Conservation (phyloP, 768 basidiomycete species). For the Russula abietina region DNA sequence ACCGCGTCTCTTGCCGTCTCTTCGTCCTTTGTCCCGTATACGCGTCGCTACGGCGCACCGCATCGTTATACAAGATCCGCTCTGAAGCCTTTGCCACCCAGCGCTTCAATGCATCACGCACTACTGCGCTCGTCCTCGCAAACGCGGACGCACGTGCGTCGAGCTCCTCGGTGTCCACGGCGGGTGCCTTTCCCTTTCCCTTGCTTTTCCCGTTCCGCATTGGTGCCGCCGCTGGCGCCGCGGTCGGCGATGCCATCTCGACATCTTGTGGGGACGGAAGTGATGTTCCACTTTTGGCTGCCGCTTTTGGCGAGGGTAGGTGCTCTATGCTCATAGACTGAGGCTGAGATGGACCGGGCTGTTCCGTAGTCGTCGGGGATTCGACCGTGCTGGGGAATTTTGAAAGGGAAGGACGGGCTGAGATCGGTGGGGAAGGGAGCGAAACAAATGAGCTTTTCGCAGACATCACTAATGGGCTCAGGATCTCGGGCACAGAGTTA, state of each 20-base stretch:
- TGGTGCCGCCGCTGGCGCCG: slow-evolving; percentile 1
- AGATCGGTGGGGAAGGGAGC: slow-evolving; percentile 19
- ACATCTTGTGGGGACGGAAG: slow-evolving; percentile 13
- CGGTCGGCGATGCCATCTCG: slow-evolving; percentile 20
- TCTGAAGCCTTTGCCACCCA: slow-evolving; percentile 19
- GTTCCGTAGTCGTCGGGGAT: neutral
- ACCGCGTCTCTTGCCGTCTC: slow-evolving; percentile 28
- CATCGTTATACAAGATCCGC: slow-evolving; percentile 35
- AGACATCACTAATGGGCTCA: slow-evolving; percentile 28
- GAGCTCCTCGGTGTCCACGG: slow-evolving; percentile 6
- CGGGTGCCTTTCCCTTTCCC: slow-evolving; percentile 19
- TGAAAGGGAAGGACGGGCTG: slow-evolving; percentile 14
- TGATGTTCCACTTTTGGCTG: neutral
- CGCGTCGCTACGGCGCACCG: slow-evolving; percentile 51
- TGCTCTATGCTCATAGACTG: neutral
- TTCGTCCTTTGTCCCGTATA: slow-evolving; percentile 47
- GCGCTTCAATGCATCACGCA: slow-evolving; percentile 11
- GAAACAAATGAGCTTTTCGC: slow-evolving; percentile 15
- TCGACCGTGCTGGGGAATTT: slow-evolving; percentile 9
- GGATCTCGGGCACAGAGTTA: slow-evolving; percentile 23
- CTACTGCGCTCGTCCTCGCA: slow-evolving; percentile 1
- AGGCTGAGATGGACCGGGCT: neutral
- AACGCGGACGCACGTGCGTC: slow-evolving; percentile 9
- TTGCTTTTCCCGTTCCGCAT: slow-evolving; percentile 12
- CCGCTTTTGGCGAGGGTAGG: neutral